Evolutionary conservation across 192 early-diverging fungal species (phyloP).

Genomic region (Rhizoclosmatium sp.): DNA sequence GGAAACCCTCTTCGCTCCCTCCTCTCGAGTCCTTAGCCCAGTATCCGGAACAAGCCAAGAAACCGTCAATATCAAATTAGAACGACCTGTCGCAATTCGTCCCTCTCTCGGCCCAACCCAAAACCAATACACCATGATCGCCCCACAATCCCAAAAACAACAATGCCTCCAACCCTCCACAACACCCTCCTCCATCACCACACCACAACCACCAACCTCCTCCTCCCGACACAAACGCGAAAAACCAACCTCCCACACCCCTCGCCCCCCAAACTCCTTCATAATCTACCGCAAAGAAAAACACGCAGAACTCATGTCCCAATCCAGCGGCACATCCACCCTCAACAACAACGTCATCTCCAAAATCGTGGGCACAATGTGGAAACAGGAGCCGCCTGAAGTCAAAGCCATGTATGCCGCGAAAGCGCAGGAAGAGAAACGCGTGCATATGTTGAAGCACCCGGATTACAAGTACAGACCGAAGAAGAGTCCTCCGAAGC

Average conservation of each 20-base stretch:
- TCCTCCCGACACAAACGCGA: slow-evolving; percentile 6
- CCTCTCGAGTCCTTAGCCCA: no score
- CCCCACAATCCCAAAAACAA: slow-evolving; percentile 1
- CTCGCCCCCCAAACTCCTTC: slow-evolving; percentile 59
- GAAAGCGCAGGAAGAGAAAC: slow-evolving; percentile 61
- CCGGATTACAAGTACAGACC: slow-evolving; percentile 71
- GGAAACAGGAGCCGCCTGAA: slow-evolving; percentile 60
- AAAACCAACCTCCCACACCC: slow-evolving; percentile 18
- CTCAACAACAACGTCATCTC: slow-evolving; percentile 64
- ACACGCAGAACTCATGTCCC: slow-evolving; percentile 55
- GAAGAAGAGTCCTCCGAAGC: slow-evolving; percentile 51
- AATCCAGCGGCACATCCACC: slow-evolving; percentile 47
- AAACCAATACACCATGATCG: neutral
- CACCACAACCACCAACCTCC: neutral
- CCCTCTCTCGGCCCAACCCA: no score
- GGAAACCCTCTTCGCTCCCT: no score
- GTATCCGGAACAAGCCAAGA: no score
- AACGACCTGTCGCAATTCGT: no score
- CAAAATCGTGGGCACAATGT: slow-evolving; percentile 66
- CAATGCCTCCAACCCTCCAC: neutral
- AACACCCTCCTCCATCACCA: neutral
- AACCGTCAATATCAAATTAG: no score
- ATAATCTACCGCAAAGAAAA: slow-evolving; percentile 68
- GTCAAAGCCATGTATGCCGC: slow-evolving; percentile 57
- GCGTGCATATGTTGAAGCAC: slow-evolving; percentile 57